Evolutionary conservation across 164 flowering plant species (phyloP).

Genomic region (Berberis vulgaris): DNA sequence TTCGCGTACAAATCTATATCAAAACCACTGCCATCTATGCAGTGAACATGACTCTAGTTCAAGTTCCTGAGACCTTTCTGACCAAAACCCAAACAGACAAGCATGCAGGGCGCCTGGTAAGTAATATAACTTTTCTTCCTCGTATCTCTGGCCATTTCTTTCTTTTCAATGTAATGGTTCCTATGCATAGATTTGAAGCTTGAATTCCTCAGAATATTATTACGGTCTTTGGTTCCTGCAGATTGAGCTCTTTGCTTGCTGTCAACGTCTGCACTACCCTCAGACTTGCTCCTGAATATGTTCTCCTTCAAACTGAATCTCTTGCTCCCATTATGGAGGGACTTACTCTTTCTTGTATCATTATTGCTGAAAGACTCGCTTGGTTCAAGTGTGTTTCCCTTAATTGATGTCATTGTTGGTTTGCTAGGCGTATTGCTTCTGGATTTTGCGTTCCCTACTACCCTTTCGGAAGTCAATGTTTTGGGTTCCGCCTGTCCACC

Average conservation of each 20-base stretch:
- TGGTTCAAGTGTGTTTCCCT: conserved; percentile 2
- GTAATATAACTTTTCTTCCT: conserved; percentile 13
- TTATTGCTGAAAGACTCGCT: neutral
- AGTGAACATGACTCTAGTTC: neutral
- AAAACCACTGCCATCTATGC: neutral
- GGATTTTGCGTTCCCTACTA: conserved; percentile 4
- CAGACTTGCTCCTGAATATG: conserved; percentile 17
- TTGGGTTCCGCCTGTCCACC: neutral
- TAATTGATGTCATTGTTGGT: conserved; percentile 1
- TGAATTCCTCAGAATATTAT: conserved; percentile 4
- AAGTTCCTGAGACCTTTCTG: conserved; percentile 4
- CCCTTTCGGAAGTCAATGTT: neutral
- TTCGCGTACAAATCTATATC: neutral
- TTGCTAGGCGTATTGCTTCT: neutral
- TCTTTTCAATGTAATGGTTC: conserved; percentile 7
- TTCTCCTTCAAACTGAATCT: conserved; percentile 19
- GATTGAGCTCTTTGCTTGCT: conserved; percentile 12
- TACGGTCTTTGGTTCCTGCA: conserved; percentile 4
- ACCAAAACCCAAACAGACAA: conserved; percentile 28
- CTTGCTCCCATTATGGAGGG: conserved; percentile 8
- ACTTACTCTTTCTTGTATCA: conserved; percentile 2
- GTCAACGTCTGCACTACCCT: conserved; percentile 9
- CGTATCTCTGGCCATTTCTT: conserved; percentile 4
- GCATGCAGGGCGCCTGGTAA: conserved; percentile 19
- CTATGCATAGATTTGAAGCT: conserved; percentile 16